A percentile compares a stretch with the other conserved stretches of the same genome.
Evolutionary conservation across 768 basidiomycete genomes (phyloP).

Genomic region (Trametes coccinea): DNA sequence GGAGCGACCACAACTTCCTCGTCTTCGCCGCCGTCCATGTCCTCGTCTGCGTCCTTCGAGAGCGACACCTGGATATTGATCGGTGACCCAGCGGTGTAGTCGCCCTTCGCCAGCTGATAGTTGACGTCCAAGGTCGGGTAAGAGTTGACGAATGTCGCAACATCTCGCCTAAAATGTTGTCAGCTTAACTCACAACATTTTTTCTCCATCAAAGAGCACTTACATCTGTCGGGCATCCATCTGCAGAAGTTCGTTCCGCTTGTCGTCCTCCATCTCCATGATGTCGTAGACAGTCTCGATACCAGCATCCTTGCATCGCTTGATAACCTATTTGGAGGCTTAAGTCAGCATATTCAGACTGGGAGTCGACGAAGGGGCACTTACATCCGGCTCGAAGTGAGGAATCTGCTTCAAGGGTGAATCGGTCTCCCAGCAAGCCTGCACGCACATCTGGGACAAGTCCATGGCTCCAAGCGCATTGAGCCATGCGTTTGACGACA

Average conservation of each 20-base stretch:
- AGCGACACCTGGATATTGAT: slow-evolving; percentile 80
- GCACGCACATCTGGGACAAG: slow-evolving; percentile 97
- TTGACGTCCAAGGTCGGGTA: slow-evolving; percentile 95
- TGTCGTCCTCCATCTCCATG: slow-evolving; percentile 97
- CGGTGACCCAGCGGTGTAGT: slow-evolving; percentile 83
- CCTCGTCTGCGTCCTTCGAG: slow-evolving; percentile 65
- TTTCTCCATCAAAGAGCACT: slow-evolving; percentile 32
- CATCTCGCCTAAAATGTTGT: slow-evolving; percentile 69
- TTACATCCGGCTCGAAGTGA: slow-evolving; percentile 88
- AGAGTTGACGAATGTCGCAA: slow-evolving; percentile 94
- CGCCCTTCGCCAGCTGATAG: slow-evolving; percentile 82
- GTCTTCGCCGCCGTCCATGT: slow-evolving; percentile 59
- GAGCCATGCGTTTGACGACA: slow-evolving; percentile 96
- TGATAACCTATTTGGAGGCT: slow-evolving; percentile 54
- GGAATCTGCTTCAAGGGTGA: slow-evolving; percentile 95
- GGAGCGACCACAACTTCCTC: slow-evolving; percentile 91
- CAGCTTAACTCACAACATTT: slow-evolving; percentile 3
- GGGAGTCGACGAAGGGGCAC: slow-evolving; percentile 18
- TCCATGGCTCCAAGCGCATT: slow-evolving; percentile 97
- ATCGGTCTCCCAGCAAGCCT: slow-evolving; percentile 97
- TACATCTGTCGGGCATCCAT: slow-evolving; percentile 89
- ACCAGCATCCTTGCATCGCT: slow-evolving; percentile 78
- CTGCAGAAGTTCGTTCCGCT: slow-evolving; percentile 76
- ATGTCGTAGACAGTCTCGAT: slow-evolving; percentile 94
- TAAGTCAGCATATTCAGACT: no score